Base-by-base conservation (phyloP, 2,329 filamentous ascomycete genomes). In the Coniochaeta ligniaria region DNA sequence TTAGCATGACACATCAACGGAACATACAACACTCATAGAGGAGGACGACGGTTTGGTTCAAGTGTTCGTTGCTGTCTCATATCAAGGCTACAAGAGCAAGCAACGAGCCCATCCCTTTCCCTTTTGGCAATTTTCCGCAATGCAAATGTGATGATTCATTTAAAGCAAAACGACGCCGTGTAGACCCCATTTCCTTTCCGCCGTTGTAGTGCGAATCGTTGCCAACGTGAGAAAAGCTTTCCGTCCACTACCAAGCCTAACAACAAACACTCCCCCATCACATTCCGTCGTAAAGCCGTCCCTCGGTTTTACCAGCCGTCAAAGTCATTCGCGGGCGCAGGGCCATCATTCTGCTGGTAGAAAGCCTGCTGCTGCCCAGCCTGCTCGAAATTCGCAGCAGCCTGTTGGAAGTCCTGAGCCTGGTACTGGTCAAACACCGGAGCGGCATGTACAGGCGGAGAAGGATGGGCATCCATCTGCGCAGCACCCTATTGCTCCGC, bases 401-500 rank as follows among this genome's bases (percentile, higher is more conserved):
- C 43, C 43, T 52, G 47, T 22, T 52, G 47, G 47, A 28, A 52
- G 6, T 31, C 24, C 47, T 52, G 47, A 52, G 22, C 47, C 22
- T 52, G 47, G 47, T 28, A 28, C 24, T 52, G 47, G 47, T 52
- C 47, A 14, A 52, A 52, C 47, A 28, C 24, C 3, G 47, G 47
- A 52, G 26, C 47, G 47, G 47, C 47, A 52, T 31, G 47, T 52
- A 52, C 47, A 31, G 60, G 38, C 33, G 54, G 58, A 54, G 57
- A 59, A 59, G 38, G 52, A 20, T 24, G 38, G 33, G 28, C 43
- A 50, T 61, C 38, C 14, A 20, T 38, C 55, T 60, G 57, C n/a
- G 52, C 38, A 58, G 45, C 33, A 61, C 68, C 72, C 71, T 80
- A 79, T 73, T 76, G 73, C 75, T 80, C 78, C 47, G 47, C 47